Conservation (phyloP, 2,329 filamentous ascomycete species). For the Myriosclerotinia scirpicola region DNA sequence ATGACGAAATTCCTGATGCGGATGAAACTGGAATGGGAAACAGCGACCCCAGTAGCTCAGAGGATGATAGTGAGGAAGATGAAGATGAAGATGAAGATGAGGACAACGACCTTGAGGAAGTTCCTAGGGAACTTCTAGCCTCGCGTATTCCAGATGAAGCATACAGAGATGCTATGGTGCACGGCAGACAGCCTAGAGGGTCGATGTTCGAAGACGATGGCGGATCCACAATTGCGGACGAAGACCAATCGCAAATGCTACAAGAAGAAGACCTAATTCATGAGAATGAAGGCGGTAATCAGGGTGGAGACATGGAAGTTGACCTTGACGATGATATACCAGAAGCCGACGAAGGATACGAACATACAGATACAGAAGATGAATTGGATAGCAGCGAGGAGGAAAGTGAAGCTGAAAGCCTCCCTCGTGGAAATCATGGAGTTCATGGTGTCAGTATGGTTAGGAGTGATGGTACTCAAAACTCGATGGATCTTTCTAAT, state of each 20-base stretch:
- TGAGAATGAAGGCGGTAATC: slow-evolving; percentile 38
- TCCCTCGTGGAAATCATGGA: slow-evolving; percentile 27
- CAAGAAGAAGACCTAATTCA: slow-evolving; percentile 60
- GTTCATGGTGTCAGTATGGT: slow-evolving; percentile 36
- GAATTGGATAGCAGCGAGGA: slow-evolving; percentile 53
- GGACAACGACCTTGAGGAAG: slow-evolving; percentile 42
- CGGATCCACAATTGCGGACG: slow-evolving; percentile 55
- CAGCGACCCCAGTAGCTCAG: slow-evolving; percentile 40
- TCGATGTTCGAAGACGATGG: slow-evolving; percentile 47
- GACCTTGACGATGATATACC: slow-evolving; percentile 70
- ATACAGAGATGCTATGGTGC: slow-evolving; percentile 58
- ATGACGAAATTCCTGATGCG: slow-evolving; percentile 72
- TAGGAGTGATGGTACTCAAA: slow-evolving; percentile 41
- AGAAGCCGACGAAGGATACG: slow-evolving; percentile 60
- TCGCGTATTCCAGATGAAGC: slow-evolving; percentile 58
- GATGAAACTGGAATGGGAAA: slow-evolving; percentile 36
- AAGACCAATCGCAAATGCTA: slow-evolving; percentile 58
- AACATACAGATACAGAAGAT: slow-evolving; percentile 75
- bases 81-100: slow-evolving; percentile 38
- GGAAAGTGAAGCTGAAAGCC: slow-evolving; percentile 44
- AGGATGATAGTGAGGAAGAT: slow-evolving; percentile 46
- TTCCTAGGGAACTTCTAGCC: slow-evolving; percentile 38
- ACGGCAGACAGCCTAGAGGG: slow-evolving; percentile 50
- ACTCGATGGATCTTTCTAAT: slow-evolving; percentile 38
- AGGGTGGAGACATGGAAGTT: slow-evolving; percentile 53